Base-by-base conservation (phyloP, 2,329 filamentous ascomycete genomes). In the Colletotrichum karsti region DNA sequence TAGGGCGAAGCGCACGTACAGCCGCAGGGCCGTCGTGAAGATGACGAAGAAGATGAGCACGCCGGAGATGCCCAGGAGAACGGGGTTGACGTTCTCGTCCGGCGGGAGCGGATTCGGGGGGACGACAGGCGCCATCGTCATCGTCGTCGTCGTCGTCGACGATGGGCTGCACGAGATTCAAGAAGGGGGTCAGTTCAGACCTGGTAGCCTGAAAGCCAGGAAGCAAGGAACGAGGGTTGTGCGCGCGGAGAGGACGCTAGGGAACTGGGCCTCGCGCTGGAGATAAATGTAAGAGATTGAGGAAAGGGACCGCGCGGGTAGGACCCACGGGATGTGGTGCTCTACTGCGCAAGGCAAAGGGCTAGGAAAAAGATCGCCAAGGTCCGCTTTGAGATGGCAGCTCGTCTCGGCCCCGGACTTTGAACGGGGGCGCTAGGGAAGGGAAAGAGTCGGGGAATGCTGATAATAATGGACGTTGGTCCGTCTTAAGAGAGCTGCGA, bases 61-160 rank as follows among this genome's bases (percentile, higher is more conserved):
- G 22, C 73, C 73, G 8, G 78, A 79, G 12, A 80, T 58, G 20
- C 72, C 73, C 4, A 81, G 54, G 7, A 81, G 68, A 2, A 73
- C 63, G 22, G 77, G 75, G 2, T 77, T 78, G 35, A 76, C 71
- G 55, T 81, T 81, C 2, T 73, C 64, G 53, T 74, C 77, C n/a
- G 78, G 75, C 3, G 82, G 80, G 24, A 85, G 65, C 28, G 83
- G 78, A 60, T 78, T 81, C 12, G 65, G 65, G 28, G 75, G 58
- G 12, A 41, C 46, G 5, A 63, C 46, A 10, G 56, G 51, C 46
- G 57, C 48, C 69, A 69, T 69, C n/a, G 7, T 54, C 51, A 46
- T 58, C 35, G 55, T 41, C 10, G 35, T 24, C 15, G 53, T 18
- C 37, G 3, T 44, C 5, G 41, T 18, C 7, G 24, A 41, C 46